Conservation (phyloP, 176 grass and related monocot genomes). For the Cenchrus americanus region DNA sequence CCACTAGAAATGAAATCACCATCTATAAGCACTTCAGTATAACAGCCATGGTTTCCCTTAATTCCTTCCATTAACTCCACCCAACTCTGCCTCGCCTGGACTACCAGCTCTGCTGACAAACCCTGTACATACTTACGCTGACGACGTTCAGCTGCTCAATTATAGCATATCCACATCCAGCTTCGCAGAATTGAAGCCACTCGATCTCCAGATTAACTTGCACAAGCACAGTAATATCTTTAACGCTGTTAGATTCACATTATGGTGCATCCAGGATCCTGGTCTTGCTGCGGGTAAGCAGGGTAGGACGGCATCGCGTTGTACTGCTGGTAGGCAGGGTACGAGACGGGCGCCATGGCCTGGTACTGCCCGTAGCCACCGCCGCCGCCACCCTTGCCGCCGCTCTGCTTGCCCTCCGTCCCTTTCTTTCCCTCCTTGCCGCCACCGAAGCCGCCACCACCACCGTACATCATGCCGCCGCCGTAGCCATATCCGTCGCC, state of each 20-base stretch:
- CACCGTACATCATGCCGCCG: constrained; percentile 10
- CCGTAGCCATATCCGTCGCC: constrained; percentile 38
- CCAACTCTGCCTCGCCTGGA: neutral
- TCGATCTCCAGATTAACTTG: neutral
- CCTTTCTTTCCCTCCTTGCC: neutral
- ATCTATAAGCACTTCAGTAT: neutral
- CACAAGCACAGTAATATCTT: neutral
- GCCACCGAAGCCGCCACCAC: constrained; percentile 1
- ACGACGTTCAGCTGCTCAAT: neutral
- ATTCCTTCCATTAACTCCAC: neutral
- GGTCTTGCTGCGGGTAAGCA: constrained; percentile 46
- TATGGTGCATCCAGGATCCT: constrained; percentile 53
- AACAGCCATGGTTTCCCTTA: neutral
- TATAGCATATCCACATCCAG: neutral
- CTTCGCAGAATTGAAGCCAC: neutral
- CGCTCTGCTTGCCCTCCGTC: neutral
- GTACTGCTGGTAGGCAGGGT: constrained; percentile 54
- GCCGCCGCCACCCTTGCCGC: neutral
- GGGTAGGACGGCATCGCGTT: constrained; percentile 47
- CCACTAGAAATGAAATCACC: neutral
- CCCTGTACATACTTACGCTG: neutral
- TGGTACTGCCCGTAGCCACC: constrained; percentile 22
- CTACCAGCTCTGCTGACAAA: neutral
- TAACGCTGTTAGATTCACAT: constrained; percentile 30
- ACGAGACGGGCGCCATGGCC: neutral